These are phyloP conservation scores for Pythium vanterpoolii DNA, from an alignment of 352 stramenopile species.

Conservation along the genomic window DNA sequence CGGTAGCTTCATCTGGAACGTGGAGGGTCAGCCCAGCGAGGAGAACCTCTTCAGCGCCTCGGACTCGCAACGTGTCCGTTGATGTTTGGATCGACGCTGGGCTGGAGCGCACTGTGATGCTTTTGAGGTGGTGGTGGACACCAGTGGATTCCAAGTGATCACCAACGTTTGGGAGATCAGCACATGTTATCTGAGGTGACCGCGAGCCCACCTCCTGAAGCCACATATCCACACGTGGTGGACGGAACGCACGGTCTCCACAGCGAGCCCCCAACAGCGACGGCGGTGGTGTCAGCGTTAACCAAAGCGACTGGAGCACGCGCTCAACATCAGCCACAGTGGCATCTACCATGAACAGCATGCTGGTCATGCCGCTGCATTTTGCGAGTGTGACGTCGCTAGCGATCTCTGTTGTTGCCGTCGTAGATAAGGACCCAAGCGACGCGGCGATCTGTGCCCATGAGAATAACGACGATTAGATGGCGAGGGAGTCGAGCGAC, in stretches of 20 bases:
- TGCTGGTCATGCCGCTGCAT: background rate
- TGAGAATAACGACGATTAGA: background rate
- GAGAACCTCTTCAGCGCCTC: background rate
- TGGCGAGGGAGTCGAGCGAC: background rate
- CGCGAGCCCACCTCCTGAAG: background rate
- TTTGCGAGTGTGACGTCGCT: background rate
- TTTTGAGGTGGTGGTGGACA: background rate
- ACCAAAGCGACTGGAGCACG: constrained; percentile 1
- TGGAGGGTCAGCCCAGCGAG: background rate
- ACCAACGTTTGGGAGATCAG: background rate
- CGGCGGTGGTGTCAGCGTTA: background rate
- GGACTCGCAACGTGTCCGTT: background rate
- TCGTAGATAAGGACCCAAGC: background rate
- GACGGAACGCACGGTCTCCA: background rate
- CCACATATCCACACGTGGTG: constrained; percentile 9
- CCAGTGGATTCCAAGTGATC: background rate
- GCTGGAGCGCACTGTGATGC: background rate
- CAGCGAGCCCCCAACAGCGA: background rate
- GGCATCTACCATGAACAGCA: background rate
- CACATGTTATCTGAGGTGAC: background rate
- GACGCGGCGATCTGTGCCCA: background rate
- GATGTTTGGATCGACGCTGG: background rate
- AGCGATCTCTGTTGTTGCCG: background rate
- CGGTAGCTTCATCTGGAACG: background rate
- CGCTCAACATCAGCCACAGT: background rate